Base-by-base conservation (phyloP, 352 stramenopile genomes). In the Phytophthora megakarya region DNA sequence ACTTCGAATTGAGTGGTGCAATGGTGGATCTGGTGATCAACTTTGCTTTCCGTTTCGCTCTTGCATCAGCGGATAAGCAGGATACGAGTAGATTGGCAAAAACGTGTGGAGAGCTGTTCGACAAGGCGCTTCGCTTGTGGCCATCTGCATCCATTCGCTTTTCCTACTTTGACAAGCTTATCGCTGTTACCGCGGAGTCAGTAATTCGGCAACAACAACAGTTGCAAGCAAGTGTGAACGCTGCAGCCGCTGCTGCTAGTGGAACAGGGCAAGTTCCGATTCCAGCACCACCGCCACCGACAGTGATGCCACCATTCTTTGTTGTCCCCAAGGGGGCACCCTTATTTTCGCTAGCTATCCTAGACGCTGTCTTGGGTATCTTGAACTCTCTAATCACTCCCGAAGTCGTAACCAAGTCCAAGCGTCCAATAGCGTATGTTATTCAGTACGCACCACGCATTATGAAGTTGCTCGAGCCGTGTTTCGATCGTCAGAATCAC, bases 21-120 rank as follows among this genome's bases (percentile, higher is more conserved):
- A 96, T 97, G 84, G 77, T 97, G 21, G 90, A 98, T 60, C 74
- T 97, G 42, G 76, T 98, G 26, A 82, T 98, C 51, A 98, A 98
- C 46, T 97, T 97, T 67, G 81, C 84, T 37, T 94, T 96, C 47
- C 79, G 89, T 5, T 94, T 95, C 67, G 86, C 88, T 16, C 64
- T 97, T 30, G 86, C 85, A 22, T 96, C 88, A n/a, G 88, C 88
- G 8, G 87, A 96, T 44, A 96, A 94, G 70, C 87, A 95, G 54
- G 88, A 95, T 59, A 96, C 86, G 3, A 96, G 83, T 67, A 75
- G 86, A 6, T 65, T 96, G 15, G 91, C 88, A n/a, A 95, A 94
- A 44, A 95, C 87, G 13, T 97, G 88, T 44, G 84, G 88, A 1
- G 86, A 95, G 18, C 63, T 97, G 0, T 95, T 97, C n/a, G 86